Percentiles rank a stretch among this genome's conserved stretches.
Evolutionary conservation across 108 stramenopile genomes (phyloP).

Genomic region (Stephanodiscus triporus): DNA sequence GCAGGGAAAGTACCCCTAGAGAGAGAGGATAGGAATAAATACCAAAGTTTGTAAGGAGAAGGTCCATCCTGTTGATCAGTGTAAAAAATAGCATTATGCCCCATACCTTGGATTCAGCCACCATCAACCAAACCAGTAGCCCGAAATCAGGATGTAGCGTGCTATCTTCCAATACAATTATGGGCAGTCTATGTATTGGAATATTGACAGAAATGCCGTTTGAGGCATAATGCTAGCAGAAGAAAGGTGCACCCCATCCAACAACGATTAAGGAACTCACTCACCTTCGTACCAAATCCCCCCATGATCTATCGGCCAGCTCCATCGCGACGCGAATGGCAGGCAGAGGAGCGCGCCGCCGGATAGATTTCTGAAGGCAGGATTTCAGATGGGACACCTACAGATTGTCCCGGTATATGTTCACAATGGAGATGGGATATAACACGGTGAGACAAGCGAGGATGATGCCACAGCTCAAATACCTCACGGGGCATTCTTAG

Average conservation of each 20-base stretch:
- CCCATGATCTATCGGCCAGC: too few relatives aligned
- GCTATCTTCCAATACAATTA: constrained; percentile 91
- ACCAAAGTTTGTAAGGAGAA: neutral
- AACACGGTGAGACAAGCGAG: neutral
- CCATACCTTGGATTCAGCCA: constrained; percentile 82
- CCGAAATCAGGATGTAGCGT: constrained; percentile 84
- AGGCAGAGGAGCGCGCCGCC: constrained; percentile 76
- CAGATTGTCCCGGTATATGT: neutral
- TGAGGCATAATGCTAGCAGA: neutral
- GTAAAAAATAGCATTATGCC: neutral
- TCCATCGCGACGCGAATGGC: constrained; percentile 82
- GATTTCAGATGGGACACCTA: constrained; percentile 78
- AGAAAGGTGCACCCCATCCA: too few relatives aligned
- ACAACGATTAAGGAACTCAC: neutral
- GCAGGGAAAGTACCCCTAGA: constrained; percentile 36
- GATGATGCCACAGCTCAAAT: neutral
- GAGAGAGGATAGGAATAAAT: constrained; percentile 1
- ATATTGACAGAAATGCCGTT: neutral
- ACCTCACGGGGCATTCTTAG: neutral
- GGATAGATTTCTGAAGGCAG: constrained; percentile 86
- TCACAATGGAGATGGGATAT: neutral
- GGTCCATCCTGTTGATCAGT: neutral
- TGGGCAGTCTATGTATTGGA: constrained; percentile 60
- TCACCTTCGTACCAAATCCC: constrained; percentile 64
- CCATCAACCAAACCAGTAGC: constrained; percentile 90